phyloP scores from a whole-genome alignment of 2,329 filamentous ascomycete genomes.

The Chrysosporium keratinophilum region DNA sequence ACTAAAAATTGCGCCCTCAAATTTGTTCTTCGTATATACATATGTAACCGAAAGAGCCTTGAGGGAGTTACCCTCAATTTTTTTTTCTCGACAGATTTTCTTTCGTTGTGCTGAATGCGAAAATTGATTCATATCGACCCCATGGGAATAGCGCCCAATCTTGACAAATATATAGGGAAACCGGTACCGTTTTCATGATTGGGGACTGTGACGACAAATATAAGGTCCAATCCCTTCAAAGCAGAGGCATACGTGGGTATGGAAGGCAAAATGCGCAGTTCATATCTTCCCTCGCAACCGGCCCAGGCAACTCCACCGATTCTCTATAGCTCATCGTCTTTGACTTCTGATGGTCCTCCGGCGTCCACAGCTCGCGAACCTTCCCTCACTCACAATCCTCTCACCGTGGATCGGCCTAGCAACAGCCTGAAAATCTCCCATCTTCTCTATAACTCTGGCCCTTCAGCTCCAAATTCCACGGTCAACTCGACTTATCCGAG shows the following conservation, averaged over 20 bases:
- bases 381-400: slow-evolving; percentile 23
- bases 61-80: neutral
- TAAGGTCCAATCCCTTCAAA: neutral
- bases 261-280: slow-evolving; percentile 3
- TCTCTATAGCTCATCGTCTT: slow-evolving; percentile 4
- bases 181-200: neutral
- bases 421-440: slow-evolving; percentile 35
- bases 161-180: neutral
- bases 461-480: slow-evolving; percentile 17
- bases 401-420: slow-evolving; percentile 31
- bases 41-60: slow-evolving; percentile 7
- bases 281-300: slow-evolving; percentile 6
- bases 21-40: neutral
- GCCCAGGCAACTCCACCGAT: slow-evolving; percentile 1
- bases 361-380: neutral
- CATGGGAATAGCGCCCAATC: neutral
- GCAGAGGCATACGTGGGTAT: neutral
- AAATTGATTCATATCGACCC: neutral
- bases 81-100: neutral
- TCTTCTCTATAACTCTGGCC: slow-evolving; percentile 30
- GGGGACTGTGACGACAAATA: neutral
- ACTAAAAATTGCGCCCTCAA: slow-evolving; percentile 6
- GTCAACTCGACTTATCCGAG: slow-evolving; percentile 23
- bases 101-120: neutral
- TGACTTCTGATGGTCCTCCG: neutral